Base-by-base conservation (phyloP, 1,139 yeast genomes). In the Yamadazyma conglobata region DNA sequence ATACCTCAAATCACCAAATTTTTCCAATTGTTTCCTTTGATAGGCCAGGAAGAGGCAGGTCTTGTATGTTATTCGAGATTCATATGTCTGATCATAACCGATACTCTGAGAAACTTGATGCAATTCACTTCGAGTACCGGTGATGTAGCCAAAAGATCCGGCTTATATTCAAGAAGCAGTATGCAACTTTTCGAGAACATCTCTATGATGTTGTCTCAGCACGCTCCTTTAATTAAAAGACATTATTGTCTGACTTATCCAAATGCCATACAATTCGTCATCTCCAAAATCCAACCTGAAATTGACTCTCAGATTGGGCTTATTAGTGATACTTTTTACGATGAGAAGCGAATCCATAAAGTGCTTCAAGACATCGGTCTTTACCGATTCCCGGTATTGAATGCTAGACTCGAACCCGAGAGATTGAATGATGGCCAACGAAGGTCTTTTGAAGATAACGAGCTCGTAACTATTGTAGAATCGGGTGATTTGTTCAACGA, bases 241-340 rank as follows among this genome's bases (percentile, higher is more conserved):
- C 81, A 80, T 48, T 91, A 93, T 52, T 85, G 86, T 5, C 41
- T 49, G 2, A 54, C 66, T 0, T 64, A 57, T 31, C 64, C 68
- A 1, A 58, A 69, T 12, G 79, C 86, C 16, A 78, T 89, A 65
- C 60, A 70, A 3, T 69, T 68, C 28, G 89, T 89, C 4, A 70
- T 89, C 42, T 77, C 71, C 16, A 75, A 74, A 34, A 80, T 91
- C 20, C 95, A 91, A 54, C 67, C 74, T 35, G 98, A 91, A 50
- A 82, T 94, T 13, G 98, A 91, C 50, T 70, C 89, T 10, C 98
- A 91, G 50, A 83, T 93, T 15, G 94, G 95, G 0, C 63, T 91
- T 28, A 83, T 91, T 8, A 68, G 86, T 34, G 97, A 91, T 52
- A 86, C 94, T 0, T 87, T 87, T 50, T 77, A 80, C 64, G 96